phyloP scores from a whole-genome alignment of 1,284 basidiomycete genomes.

The Rhizoctonia solani region DNA sequence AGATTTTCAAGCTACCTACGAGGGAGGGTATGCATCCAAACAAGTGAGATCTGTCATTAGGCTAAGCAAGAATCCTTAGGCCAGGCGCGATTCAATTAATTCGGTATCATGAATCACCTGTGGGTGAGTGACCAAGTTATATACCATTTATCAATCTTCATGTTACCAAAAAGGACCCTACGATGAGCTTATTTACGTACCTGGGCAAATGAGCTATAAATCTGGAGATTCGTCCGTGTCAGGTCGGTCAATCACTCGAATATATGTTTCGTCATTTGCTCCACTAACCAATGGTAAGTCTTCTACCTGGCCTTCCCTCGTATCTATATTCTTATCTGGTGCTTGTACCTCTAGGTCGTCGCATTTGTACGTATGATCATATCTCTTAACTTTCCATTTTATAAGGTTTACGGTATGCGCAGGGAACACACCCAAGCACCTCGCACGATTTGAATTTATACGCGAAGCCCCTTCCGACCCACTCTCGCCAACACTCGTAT shows the following conservation, averaged over 20 bases:
- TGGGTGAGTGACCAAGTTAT: neutral
- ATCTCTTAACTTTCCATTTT: neutral
- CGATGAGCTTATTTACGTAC: slow-evolving; percentile 18
- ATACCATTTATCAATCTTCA: neutral
- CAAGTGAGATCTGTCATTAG: neutral
- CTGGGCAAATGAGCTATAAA: slow-evolving; percentile 22
- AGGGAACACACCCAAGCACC: slow-evolving; percentile 27
- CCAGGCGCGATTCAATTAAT: slow-evolving; percentile 19
- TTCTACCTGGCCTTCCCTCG: neutral
- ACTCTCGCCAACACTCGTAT: slow-evolving; percentile 6
- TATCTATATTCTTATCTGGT: neutral
- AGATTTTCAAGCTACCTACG: slow-evolving; percentile 20
- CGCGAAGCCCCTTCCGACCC: slow-evolving; percentile 10
- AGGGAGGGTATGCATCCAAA: slow-evolving; percentile 5
- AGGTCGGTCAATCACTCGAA: slow-evolving; percentile 11
- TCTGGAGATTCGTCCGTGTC: slow-evolving; percentile 10
- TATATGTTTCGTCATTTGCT: slow-evolving; percentile 14
- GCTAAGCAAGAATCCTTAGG: neutral
- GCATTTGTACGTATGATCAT: neutral
- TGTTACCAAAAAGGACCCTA: slow-evolving; percentile 2
- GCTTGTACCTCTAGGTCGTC: neutral
- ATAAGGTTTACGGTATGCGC: neutral
- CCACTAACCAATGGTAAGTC: slow-evolving; percentile 9
- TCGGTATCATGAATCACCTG: slow-evolving; percentile 12
- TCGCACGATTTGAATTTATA: slow-evolving; percentile 15